These are phyloP conservation scores for Vaccinium darrowii DNA, from an alignment of 148 eudicot species.

Conservation along the genomic window DNA sequence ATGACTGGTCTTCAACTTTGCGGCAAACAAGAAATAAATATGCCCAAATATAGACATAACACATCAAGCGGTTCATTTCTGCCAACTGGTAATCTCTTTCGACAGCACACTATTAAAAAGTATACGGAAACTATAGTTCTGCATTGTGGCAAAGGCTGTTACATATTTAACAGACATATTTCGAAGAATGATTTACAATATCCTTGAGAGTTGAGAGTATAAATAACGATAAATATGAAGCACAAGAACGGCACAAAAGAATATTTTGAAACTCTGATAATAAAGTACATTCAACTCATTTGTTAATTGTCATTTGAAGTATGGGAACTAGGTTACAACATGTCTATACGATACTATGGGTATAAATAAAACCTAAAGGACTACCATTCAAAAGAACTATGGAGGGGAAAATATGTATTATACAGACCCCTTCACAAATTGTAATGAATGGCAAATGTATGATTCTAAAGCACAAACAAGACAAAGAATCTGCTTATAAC, in stretches of 20 bases:
- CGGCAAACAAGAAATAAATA: no score
- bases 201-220: no score
- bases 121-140: no score
- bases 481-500: background rate
- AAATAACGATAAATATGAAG: background rate
- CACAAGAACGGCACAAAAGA: background rate
- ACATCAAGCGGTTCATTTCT: no score
- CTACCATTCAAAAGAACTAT: background rate
- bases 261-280: background rate
- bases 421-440: constrained; percentile 2
- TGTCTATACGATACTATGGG: background rate
- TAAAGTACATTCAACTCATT: background rate
- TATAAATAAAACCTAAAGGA: background rate
- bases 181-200: no score
- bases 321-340: background rate
- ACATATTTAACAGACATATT: no score
- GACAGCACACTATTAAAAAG: no score
- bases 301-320: background rate
- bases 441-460: background rate
- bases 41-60: no score
- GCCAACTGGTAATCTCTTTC: no score
- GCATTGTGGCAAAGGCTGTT: no score
- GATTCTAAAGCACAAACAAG: constrained; percentile 5
- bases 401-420: constrained; percentile 8
- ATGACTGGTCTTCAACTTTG: no score